Evolutionary conservation across 148 eudicot genomes (phyloP), one percentile per base, ranked within the genome.

Genomic region (Bassia scoparia): DNA sequence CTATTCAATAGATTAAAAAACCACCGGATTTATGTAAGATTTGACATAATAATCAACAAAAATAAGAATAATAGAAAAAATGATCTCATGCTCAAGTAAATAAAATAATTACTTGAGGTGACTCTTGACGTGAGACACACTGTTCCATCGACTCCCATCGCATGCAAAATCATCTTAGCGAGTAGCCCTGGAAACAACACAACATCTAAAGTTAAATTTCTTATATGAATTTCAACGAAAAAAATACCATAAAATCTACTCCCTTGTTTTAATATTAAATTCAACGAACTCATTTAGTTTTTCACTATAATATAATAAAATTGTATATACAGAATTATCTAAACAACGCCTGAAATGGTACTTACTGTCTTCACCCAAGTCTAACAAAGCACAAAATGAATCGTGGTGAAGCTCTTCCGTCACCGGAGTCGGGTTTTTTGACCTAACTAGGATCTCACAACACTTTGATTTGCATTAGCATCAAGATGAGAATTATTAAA

Each of bases 321-420:
- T n/a, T n/a, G n/a, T n/a, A n/a, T n/a, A n/a, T n/a, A n/a, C n/a
- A n/a, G n/a, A n/a, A n/a, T n/a, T n/a, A n/a, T n/a, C n/a, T n/a
- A n/a, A n/a, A n/a, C n/a, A n/a, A n/a, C n/a, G n/a, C n/a, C n/a
- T n/a, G 29, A 55, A 13, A 2, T 23, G 13, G 14, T 21, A 41
- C 74, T 79, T 74, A 79, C 82, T 23, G 13, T 79, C 82, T 34
- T 69, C 82, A 0, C 82, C 82, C 82, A 41, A 74, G 71, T 4
- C 21, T 55, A 5, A 30, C 7, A 64, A 79, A 0, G 82, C 82
- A 44, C 7, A 11, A 16, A 74, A 33, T 38, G 74, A 79, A 0
- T 35, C 10, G 10, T 14, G 23, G 16, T 79, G 78, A 10, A 79
- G 78, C 18, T 69, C 71, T 2, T n/a, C 54, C 0, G 75, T 74